Conservation (phyloP, 495 filamentous ascomycete genomes). For the Aspergillus cristatus region DNA sequence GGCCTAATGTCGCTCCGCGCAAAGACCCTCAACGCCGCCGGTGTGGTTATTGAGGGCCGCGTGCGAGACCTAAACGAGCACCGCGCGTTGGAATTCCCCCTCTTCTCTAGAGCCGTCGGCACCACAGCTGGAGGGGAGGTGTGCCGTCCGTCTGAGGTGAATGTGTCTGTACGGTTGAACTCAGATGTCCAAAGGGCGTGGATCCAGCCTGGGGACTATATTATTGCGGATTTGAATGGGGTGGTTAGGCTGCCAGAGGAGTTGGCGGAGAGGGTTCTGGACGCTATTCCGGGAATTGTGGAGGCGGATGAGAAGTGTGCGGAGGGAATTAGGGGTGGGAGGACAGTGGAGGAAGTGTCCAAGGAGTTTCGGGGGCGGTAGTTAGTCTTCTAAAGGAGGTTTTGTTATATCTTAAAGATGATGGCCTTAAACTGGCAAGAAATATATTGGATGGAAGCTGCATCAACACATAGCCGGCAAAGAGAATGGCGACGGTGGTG, state of each 20-base stretch:
- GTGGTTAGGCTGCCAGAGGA: slow-evolving; percentile 36
- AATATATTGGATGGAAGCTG: too few species aligned
- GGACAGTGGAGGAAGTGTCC: slow-evolving; percentile 44
- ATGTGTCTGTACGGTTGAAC: slow-evolving; percentile 19
- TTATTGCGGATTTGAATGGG: slow-evolving; percentile 46
- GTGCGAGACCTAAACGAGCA: slow-evolving; percentile 50
- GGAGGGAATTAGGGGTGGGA: slow-evolving; percentile 39
- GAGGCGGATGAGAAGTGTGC: slow-evolving; percentile 47
- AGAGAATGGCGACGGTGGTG: too few species aligned
- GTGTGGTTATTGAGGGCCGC: slow-evolving; percentile 45
- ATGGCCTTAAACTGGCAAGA: too few species aligned
- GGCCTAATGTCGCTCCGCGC: slow-evolving; percentile 47
- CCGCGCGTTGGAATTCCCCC: slow-evolving; percentile 37
- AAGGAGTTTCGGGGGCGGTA: slow-evolving; percentile 27
- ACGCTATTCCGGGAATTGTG: slow-evolving; percentile 39
- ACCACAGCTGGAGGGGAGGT: slow-evolving; percentile 39
- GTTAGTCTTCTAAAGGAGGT: too few species aligned
- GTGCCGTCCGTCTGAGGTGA: slow-evolving; percentile 8
- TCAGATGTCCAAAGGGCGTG: slow-evolving; percentile 31
- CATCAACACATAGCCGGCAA: too few species aligned
- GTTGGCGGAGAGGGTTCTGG: slow-evolving; percentile 37
- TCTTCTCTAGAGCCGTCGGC: slow-evolving; percentile 42
- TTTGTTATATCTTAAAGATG: too few species aligned
- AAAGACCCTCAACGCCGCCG: slow-evolving; percentile 17
- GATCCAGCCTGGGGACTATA: slow-evolving; percentile 44